Base-by-base conservation (phyloP, 164 flowering plant species). In the Hamamelis virginiana region DNA sequence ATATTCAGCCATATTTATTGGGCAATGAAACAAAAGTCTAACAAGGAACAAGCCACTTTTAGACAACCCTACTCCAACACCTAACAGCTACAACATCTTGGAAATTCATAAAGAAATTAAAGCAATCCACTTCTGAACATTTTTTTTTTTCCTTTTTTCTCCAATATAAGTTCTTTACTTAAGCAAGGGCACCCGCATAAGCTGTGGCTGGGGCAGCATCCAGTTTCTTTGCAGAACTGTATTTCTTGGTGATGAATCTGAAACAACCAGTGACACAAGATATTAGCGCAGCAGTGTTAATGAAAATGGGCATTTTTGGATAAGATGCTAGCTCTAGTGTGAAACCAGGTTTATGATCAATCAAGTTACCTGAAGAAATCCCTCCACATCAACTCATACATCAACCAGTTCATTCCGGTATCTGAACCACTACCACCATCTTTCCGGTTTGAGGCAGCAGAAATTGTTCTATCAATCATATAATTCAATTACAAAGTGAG, bases 351-450 rank as follows among this genome's bases (percentile, higher is more conserved):
- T 0, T 22, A 53, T 38, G 38, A 25, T 28, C 5, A 8, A 21
- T 50, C 28, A 23, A 38, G 22, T 71, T 75, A 91, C 97, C 98
- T 95, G 92, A 92, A 95, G 86, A 95, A 95, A 76, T 95, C 98
- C 88, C 98, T 95, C 98, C 98, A 95, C 75, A 92, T 48, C 73
- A 92, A 75, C 78, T 95, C 97, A 79, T 79, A 86, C 92, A 89
- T 83, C 86, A 95, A 75, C 97, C 97, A 92, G 82, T 85, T 91
- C 79, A 77, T 81, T 65, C 94, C 95, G 67, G 78, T 74, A 55
- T 80, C 83, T n/a, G n/a, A n/a, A n/a, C n/a, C n/a, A 61, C 67
- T 73, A 25, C 78, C 88, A 75, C 82, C 85, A 69, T 77, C 80
- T 64, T 88, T 87, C 71, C 58, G 62, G 65, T 77, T 79, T 68